These are phyloP conservation scores for Cladosporium sp. DNA, from an alignment of 2,329 filamentous ascomycete genomes.

Conservation along the genomic window DNA sequence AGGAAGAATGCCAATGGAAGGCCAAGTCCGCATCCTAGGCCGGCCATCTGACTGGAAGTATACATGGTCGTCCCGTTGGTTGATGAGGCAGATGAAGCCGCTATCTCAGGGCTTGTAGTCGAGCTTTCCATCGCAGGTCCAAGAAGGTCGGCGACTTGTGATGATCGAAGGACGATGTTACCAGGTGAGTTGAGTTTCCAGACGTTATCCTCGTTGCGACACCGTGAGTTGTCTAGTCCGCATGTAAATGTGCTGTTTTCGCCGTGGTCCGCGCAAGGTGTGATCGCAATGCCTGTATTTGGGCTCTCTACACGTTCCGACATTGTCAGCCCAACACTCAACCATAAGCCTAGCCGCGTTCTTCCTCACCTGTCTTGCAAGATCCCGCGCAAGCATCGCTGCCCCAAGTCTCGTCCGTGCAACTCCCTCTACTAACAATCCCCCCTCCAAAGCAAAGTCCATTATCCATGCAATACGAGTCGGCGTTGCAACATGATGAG, in stretches of 20 bases:
- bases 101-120: conserved; percentile 10
- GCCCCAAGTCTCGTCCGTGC: conserved; percentile 31
- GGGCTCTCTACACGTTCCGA: conserved; percentile 13
- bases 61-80: conserved; percentile 15
- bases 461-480: conserved; percentile 30
- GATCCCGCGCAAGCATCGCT: conserved; percentile 26
- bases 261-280: conserved; percentile 20
- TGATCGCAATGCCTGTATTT: conserved; percentile 20
- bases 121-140: conserved; percentile 18
- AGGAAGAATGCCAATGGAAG: conserved; percentile 28
- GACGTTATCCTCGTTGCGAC: conserved; percentile 20
- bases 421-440: conserved; percentile 27
- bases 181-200: conserved; percentile 24
- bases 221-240: conserved; percentile 24
- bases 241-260: conserved; percentile 28
- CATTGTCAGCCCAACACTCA: conserved; percentile 3
- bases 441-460: conserved; percentile 30
- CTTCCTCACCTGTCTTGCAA: conserved; percentile 23
- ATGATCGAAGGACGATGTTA: conserved; percentile 25
- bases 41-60: conserved; percentile 25
- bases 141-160: conserved; percentile 26
- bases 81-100: neutral
- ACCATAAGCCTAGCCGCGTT: neutral
- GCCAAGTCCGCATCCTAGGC: conserved; percentile 25
- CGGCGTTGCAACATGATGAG: conserved; percentile 25